Percentiles rank a stretch among this genome's conserved stretches.
Conservation (phyloP, 2,329 filamentous ascomycete species). For the Bipolaris gigantea region DNA sequence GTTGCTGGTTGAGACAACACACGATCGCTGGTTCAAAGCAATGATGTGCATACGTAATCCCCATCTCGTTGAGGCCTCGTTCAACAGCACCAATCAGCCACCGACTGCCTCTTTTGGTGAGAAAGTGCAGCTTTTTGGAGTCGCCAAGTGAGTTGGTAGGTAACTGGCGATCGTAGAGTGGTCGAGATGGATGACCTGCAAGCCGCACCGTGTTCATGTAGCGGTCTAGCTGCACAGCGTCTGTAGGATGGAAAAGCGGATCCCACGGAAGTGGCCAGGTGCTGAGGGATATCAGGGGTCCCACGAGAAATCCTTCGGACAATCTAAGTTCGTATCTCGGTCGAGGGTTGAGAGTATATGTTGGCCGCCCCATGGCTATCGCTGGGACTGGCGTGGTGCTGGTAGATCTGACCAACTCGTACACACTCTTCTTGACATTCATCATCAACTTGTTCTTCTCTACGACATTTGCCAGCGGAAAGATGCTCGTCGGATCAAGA, state of each 20-base stretch:
- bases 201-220: constrained; percentile 17
- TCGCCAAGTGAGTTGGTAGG: constrained; percentile 22
- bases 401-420: not conserved
- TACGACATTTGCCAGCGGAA: constrained; percentile 21
- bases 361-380: not conserved
- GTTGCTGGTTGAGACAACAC: constrained; percentile 28
- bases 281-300: constrained; percentile 24
- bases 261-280: constrained; percentile 35
- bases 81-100: constrained; percentile 35
- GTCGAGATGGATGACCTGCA: not conserved
- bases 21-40: constrained; percentile 18
- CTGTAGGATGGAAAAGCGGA: constrained; percentile 25
- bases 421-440: constrained; percentile 11
- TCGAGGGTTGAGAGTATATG: not conserved
- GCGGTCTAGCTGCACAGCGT: constrained; percentile 22
- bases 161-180: constrained; percentile 14
- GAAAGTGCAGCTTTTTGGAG: constrained; percentile 31
- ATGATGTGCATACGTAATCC: constrained; percentile 28
- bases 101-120: constrained; percentile 25
- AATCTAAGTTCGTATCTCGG: constrained; percentile 15
- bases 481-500: constrained; percentile 29
- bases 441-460: constrained; percentile 29
- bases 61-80: constrained; percentile 24
- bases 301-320: constrained; percentile 24
- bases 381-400: not conserved